Percentiles rank a stretch among this genome's conserved stretches.
Evolutionary conservation across 495 filamentous ascomycete genomes (phyloP).

Genomic region (Trichoderma asperelloides): DNA sequence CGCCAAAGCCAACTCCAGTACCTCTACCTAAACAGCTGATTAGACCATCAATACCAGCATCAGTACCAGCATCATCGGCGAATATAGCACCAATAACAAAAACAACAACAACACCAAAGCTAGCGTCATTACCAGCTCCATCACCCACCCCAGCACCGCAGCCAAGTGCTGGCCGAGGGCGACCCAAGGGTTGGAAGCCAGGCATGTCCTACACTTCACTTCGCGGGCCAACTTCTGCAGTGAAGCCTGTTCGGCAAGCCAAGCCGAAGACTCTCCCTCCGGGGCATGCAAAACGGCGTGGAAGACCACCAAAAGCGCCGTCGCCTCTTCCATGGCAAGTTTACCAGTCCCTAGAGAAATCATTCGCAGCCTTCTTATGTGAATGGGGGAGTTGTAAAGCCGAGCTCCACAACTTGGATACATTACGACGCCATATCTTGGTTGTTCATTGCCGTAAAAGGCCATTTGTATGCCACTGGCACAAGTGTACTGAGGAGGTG

Average conservation of each 20-base stretch:
- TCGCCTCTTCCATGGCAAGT: conserved; percentile 17
- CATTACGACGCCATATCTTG: conserved; percentile 57
- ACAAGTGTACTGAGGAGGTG: conserved; percentile 18
- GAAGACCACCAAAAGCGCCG: conserved; percentile 15
- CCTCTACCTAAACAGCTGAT: not conserved
- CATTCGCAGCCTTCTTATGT: conserved; percentile 24
- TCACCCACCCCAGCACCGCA: not conserved
- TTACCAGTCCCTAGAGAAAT: conserved; percentile 18
- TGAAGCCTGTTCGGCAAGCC: not conserved
- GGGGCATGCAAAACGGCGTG: conserved; percentile 16
- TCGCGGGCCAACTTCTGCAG: not conserved
- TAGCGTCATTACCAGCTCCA: not conserved
- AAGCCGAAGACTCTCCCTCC: conserved; percentile 14
- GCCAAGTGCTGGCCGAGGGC: not conserved
- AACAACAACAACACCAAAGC: not conserved
- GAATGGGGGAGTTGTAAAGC: conserved; percentile 47
- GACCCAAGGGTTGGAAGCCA: conserved; percentile 11
- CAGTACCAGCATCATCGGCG: not conserved
- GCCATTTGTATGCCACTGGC: conserved; percentile 27
- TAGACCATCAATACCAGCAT: not conserved
- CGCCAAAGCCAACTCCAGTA: not conserved
- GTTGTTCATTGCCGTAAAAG: conserved; percentile 38
- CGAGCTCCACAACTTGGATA: conserved; percentile 66
- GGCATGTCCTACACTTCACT: conserved; percentile 10
- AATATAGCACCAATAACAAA: not conserved